Evolutionary conservation across 2,329 filamentous ascomycete genomes (phyloP), one percentile per base, ranked within the genome.

Genomic region (Fusarium anguioides): DNA sequence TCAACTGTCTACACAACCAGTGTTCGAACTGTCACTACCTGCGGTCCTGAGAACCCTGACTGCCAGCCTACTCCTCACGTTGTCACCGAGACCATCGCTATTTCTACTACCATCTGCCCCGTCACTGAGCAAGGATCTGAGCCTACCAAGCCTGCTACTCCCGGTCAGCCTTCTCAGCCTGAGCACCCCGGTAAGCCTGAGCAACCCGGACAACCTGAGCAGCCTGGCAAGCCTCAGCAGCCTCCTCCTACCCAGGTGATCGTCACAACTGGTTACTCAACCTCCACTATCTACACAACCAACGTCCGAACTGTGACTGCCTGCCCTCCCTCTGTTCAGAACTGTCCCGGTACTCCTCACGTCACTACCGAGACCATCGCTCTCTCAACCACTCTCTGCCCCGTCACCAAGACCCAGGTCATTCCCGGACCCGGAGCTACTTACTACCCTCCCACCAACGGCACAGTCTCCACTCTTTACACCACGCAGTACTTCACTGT

Each of bases 401-500:
- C 69, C 0, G 70, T 72, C 5, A 71, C 69, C 14, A 36, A 36
- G 21, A 55, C 49, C 4, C 63, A 66, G 26, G 24, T 63, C 6
- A 29, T 63, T 4, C 50, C 42, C 2, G 59, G 44, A 2, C 60
- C 60, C 3, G 40, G 56, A 9, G 56, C 39, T 1, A 65, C 62
- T 0, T 27, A 35, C 11, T 55, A 48, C 18, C 42, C 46, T 23
- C 46, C 29, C 20, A 41, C 26, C 6, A 66, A 61, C 44, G n/a
- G 27, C 35, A 69, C 61, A 9, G n/a, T n/a, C n/a, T 56, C 48
- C 9, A 69, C 68, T 33, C 57, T 66, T 11, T 69, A 70, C 51
- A 69, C 68, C 2, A 70, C 66, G 21, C 51, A 68, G 59, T 56
- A 61, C 45, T 59, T 55, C 29, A 70, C 60, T n/a, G 36, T 65